These are phyloP conservation scores for Vitis cinerea DNA, from an alignment of 164 flowering plant species.

Conservation along the genomic window DNA sequence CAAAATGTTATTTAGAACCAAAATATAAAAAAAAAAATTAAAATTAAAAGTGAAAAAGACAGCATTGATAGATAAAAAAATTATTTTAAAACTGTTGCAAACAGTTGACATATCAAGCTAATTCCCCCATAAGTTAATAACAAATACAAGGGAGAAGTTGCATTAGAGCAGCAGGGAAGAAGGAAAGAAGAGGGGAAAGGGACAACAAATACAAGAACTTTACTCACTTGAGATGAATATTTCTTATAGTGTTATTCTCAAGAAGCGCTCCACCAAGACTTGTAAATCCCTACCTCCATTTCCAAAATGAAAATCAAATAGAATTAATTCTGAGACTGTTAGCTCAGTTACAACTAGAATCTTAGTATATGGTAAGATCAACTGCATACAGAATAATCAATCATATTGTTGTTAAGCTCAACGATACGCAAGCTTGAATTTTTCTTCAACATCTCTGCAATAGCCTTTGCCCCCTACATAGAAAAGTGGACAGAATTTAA, in stretches of 20 bases:
- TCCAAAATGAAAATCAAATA: conserved; percentile 19
- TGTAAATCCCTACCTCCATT: conserved; percentile 87
- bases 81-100: too few species aligned
- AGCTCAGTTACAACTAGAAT: not conserved
- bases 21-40: too few species aligned
- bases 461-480: conserved; percentile 88
- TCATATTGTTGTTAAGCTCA: conserved; percentile 90
- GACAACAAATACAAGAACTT: not conserved
- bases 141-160: not conserved
- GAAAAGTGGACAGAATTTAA: conserved; percentile 4
- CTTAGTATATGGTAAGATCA: not conserved
- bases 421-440: conserved; percentile 69
- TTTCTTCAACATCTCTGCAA: conserved; percentile 86
- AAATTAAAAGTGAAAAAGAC: too few species aligned
- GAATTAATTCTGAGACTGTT: not conserved
- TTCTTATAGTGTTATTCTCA: conserved; percentile 68
- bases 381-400: conserved; percentile 87
- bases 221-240: conserved; percentile 81
- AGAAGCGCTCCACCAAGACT: conserved; percentile 83
- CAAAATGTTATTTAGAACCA: not conserved
- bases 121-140: not conserved
- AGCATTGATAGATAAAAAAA: too few species aligned
- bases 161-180: not conserved
- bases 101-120: too few species aligned
- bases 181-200: not conserved